Evolutionary conservation across 2,329 filamentous ascomycete genomes (phyloP), one percentile per base, ranked within the genome.

Genomic region (Escovopsis sp.): DNA sequence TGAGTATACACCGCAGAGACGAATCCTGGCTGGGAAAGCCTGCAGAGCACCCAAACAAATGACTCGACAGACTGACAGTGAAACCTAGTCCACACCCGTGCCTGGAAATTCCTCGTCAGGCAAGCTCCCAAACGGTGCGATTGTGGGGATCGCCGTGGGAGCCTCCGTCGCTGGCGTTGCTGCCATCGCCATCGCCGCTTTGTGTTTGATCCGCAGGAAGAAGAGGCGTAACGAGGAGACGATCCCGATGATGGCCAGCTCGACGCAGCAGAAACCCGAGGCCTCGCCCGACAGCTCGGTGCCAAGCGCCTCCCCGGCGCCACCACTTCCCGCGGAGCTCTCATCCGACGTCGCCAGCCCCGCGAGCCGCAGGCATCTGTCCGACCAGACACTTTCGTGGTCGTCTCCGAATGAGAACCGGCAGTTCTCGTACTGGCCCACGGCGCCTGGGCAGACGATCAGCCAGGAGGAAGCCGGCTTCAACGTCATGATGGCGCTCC

Each of bases 141-240:
- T 56, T 15, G 51, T 61, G 30, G 62, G 58, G 9, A 50, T 66
- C 9, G 60, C 55, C 5, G 52, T 60, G 1, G 62, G 60, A 10
- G 49, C 54, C 3, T 49, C 54, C 2, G 35, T 46, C 3, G 49
- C 34, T 2, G 56, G 54, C 23, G 42, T 55, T 23, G 46, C 44
- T 1, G 32, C 47, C 14, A 43, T 56, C 5, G 46, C 45, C 2
- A 42, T 33, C 0, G 14, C 51, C 2, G 37, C 46, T 12, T 41
- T 50, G 38, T 48, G 48, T 36, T 39, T 51, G 30, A 37, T 54
- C 33, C 50, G 50, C 3, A 48, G 56, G 14, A 47, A 46, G 17
- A 44, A 42, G 36, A 48, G 45, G 34, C 45, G 32, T 31, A 39
- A 32, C 16, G 49, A 50, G 6, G 54, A 56, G 35, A 39, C 45